Evolutionary conservation across 345 rosid genomes (phyloP).

Genomic region (Linum lewisii): DNA sequence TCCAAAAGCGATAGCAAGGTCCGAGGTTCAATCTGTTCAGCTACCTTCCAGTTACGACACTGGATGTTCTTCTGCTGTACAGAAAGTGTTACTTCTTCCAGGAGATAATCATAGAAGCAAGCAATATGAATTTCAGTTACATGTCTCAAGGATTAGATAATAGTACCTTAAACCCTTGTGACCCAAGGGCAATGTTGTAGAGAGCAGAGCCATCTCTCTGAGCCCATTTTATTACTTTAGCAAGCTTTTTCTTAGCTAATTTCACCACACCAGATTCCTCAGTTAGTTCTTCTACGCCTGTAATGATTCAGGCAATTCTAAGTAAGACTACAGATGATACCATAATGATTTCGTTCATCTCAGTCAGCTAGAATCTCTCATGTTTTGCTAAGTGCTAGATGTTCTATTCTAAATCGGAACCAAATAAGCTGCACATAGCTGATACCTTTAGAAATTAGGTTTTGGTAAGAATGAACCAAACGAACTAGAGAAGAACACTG

Average conservation of each 20-base stretch:
- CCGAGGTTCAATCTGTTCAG: conserved; percentile 23
- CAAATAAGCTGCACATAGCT: not conserved
- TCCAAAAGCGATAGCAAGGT: conserved; percentile 32
- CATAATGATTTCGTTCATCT: no score
- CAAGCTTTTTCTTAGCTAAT: conserved; percentile 28
- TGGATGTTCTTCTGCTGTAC: conserved; percentile 20
- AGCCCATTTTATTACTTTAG: conserved; percentile 41
- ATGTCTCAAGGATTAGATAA: no score
- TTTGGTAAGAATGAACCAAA: conserved; percentile 26
- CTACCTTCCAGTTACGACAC: conserved; percentile 45
- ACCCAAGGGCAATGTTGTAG: conserved; percentile 3
- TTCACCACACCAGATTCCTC: conserved; percentile 24
- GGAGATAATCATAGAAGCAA: not conserved
- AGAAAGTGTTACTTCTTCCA: not conserved
- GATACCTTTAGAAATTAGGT: conserved; percentile 30
- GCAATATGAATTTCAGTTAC: not conserved
- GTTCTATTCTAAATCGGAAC: not conserved
- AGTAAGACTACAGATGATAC: no score
- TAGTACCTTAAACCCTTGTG: not conserved
- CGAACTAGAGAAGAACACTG: conserved; percentile 30
- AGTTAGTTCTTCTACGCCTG: conserved; percentile 29
- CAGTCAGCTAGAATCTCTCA: no score
- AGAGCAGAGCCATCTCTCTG: conserved; percentile 22
- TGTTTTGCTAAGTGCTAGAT: no score
- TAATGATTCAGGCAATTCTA: not conserved